Evolutionary conservation across 179 eudicot species (phyloP), one percentile per base, ranked within the genome.

Genomic region (Nepenthes alata): DNA sequence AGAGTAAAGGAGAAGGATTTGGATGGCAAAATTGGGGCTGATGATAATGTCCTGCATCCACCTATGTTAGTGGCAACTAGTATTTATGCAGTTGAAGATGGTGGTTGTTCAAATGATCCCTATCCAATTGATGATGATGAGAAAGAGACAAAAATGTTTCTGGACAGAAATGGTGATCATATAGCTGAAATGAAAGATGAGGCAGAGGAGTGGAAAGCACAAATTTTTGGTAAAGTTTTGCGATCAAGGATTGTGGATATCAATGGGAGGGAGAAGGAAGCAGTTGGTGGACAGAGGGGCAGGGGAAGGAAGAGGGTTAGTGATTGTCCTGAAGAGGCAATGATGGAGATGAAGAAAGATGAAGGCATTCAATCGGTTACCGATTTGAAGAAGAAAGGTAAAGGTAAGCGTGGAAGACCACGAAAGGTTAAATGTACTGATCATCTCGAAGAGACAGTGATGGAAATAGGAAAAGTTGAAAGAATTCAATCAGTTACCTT

Each of bases 391-490:
- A 58, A 37, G 62, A 16, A 35, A 41, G 41, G 59, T 34, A 70
- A 75, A 74, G 61, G 78, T 35, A 65, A 75, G 16, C 83, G 71
- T 53, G 95, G 87, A 41, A 79, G 87, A 64, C 89, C 95, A 47
- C 58, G 34, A 51, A 63, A 69, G 59, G 58, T 44, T 9, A 67
- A 67, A 55, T 70, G 66, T 59, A 57, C 11, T 47, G 11, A 37
- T 41, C 57, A 56, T 58, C 44, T 39, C 37, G 74, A 9, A 10
- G 15, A 64, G 53, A 47, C 54, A 37, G 25, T 8, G n/a, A 11
- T 9, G 25, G 60, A 37, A 37, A 11, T 37, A 16, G 10, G 57
- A 47, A 47, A 47, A 47, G 35, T 38, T 45, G 55, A 45, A 15
- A 66, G 63, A 55, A 64, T 58, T 47, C 63, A 53, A 54, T 57